Conservation (phyloP, 1,284 basidiomycete species). For the Stygiomarasmius scandens region DNA sequence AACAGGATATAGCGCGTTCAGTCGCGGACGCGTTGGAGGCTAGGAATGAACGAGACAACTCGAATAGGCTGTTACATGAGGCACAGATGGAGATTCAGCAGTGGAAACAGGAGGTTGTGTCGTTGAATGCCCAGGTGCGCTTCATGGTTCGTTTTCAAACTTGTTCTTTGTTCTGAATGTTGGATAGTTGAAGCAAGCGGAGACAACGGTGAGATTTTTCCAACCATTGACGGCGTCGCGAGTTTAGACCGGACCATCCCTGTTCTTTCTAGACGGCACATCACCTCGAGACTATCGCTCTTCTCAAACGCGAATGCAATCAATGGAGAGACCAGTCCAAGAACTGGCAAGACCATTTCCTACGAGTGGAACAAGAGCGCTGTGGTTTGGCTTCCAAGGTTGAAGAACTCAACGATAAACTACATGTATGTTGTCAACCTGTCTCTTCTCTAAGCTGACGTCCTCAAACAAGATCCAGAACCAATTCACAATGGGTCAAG, state of each 20-base stretch:
- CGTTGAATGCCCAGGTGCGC: conserved; percentile 58
- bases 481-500: conserved; percentile 7
- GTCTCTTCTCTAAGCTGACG: neutral
- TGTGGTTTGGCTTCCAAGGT: conserved; percentile 53
- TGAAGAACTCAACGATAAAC: conserved; percentile 46
- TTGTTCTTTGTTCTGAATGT: neutral
- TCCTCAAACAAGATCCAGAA: neutral
- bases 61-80: conserved; percentile 47
- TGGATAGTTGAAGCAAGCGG: conserved; percentile 55
- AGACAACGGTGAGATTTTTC: conserved; percentile 49
- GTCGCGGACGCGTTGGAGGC: conserved; percentile 48
- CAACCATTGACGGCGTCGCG: neutral
- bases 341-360: conserved; percentile 75
- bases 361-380: conserved; percentile 66
- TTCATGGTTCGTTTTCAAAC: neutral
- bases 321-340: conserved; percentile 75
- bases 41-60: conserved; percentile 56
- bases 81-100: conserved; percentile 48
- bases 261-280: conserved; percentile 47
- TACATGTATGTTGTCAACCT: conserved; percentile 20
- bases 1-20: conserved; percentile 47
- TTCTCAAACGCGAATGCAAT: conserved; percentile 60
- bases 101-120: conserved; percentile 50
- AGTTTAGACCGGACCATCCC: no score
- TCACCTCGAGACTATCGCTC: conserved; percentile 59